Evolutionary conservation across 169 alveolate species (phyloP), one percentile per base, ranked within the genome.

Genomic region (Eimeria acervulina): DNA sequence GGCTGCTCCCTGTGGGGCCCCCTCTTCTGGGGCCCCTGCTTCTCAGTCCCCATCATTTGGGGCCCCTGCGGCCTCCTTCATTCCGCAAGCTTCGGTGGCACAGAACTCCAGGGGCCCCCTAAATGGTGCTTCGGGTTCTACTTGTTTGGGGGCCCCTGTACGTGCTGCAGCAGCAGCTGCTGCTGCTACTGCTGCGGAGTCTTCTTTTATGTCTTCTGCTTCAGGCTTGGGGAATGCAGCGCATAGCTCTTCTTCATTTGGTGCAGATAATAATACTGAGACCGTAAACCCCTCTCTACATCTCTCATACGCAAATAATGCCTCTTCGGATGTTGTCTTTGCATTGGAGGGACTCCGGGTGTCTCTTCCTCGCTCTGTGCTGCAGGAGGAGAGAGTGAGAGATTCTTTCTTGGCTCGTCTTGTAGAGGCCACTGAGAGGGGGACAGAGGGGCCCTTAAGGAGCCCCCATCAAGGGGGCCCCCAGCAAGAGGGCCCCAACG

Each of bases 341-440:
- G 90, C 70, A 8, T 72, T 81, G 13, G 44, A 47, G 70, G 70
- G 31, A 10, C 36, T 81, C 15, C 63, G 90, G 40, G 90, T 81
- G 72, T 26, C 38, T 51, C 90, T 81, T 0, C 90, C 90, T 10
- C 90, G 90, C 38, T 23, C 17, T 28, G 51, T 81, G 51, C 44
- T 81, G 26, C 26, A 31, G 2, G 15, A 68, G 2, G 90, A 81
- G 5, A 28, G 90, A 26, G 51, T 81, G 21, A 40, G 31, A 72
- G 28, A 47, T 15, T 81, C 90, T 13, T 81, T 81, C 70, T 42
- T 81, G 19, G 90, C 90, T 15, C 66, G 90, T 7, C 68, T 81
- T 31, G 90, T 81, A 36, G 70, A 26, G 31, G 72, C 26, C 47
- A 81, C 23, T 5, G 90, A 81, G 80, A 68, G 44, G 42, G 80